Base-by-base conservation (phyloP, 345 rosid genomes). In the Mallotus nudiflorus region DNA sequence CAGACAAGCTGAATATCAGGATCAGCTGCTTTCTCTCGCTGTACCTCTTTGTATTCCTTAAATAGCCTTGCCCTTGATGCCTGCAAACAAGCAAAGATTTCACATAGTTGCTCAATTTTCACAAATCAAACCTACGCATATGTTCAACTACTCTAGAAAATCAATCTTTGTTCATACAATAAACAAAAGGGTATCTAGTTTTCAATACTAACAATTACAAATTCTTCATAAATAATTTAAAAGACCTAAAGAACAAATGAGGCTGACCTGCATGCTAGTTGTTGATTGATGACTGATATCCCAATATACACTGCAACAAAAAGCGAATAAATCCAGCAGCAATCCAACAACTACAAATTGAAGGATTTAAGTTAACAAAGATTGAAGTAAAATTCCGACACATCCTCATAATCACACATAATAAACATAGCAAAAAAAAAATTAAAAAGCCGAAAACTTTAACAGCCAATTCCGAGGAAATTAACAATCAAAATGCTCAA, bases 1-100 rank as follows among this genome's bases (percentile, higher is more conserved):
- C 99, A 96, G 49, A 84, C 91, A 63, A 96, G 76, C 66, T 87
- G 96, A 77, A 95, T 92, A 80, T 95, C 99, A 0, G 99, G 98
- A 81, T 95, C 99, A 64, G 90, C 93, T 19, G 76, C 77, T 77
- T 95, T 95, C 83, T 95, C 98, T 68, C 98, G 77, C 79, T 92
- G 97, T 73, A 92, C 98, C 78, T 89, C 99, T 81, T 95, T 95
- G 87, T 86, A 92, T 71, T 95, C 99, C 87, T 95, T 95, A 70
- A 95, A 92, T 18, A 95, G 76, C 83, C 99, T 88, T 27, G 99
- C 97, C 80, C 99, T 83, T 46, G 99, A 95, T 69, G 88, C 84
- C 98, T 95, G 72, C 64, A 84, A 16, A 61, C 58, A 53, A n/a
- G n/a, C n/a, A n/a, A n/a, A n/a, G n/a, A n/a, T n/a, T n/a, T n/a